Evolutionary conservation across 352 stramenopile genomes (phyloP).

Genomic region (Phytophthora colocasiae): DNA sequence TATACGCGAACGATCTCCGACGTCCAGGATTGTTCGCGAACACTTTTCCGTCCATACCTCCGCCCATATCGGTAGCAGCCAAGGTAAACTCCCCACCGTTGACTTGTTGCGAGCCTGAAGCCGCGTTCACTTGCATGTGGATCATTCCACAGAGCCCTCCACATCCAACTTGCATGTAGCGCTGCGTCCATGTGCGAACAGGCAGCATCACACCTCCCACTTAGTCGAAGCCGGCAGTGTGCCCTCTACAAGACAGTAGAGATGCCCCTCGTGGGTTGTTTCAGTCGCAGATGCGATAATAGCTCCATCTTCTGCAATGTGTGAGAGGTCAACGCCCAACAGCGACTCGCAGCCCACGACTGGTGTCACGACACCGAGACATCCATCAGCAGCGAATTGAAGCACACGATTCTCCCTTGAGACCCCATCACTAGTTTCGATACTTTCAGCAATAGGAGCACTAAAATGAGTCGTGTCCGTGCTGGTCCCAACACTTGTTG

Average conservation of each 20-base stretch:
- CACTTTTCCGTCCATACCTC: conserved; percentile 35
- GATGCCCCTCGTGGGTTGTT: conserved; percentile 18
- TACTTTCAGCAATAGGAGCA: background rate
- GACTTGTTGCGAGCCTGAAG: conserved; percentile 28
- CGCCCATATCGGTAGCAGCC: conserved; percentile 45
- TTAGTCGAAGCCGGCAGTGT: conserved; percentile 25
- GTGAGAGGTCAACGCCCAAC: conserved; percentile 32
- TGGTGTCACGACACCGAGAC: conserved; percentile 25
- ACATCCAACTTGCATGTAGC: conserved; percentile 50
- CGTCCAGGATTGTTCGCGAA: conserved; percentile 34
- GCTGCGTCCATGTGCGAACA: conserved; percentile 46
- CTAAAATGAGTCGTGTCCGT: background rate
- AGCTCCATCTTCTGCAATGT: conserved; percentile 22
- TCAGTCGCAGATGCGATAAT: conserved; percentile 32
- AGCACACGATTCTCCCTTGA: conserved; percentile 8
- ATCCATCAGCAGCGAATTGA: conserved; percentile 6
- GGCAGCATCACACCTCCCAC: conserved; percentile 46
- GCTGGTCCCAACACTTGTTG: background rate
- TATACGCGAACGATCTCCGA: conserved; percentile 43
- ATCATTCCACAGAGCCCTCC: conserved; percentile 48
- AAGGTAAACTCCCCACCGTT: conserved; percentile 37
- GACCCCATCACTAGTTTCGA: too few species aligned
- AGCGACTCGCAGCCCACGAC: conserved; percentile 28
- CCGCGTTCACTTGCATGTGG: conserved; percentile 31
- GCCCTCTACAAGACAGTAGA: conserved; percentile 42